These are phyloP conservation scores for Dryadomyces quercus-mongolicae DNA, from an alignment of 2,329 filamentous ascomycete species.

Conservation along the genomic window DNA sequence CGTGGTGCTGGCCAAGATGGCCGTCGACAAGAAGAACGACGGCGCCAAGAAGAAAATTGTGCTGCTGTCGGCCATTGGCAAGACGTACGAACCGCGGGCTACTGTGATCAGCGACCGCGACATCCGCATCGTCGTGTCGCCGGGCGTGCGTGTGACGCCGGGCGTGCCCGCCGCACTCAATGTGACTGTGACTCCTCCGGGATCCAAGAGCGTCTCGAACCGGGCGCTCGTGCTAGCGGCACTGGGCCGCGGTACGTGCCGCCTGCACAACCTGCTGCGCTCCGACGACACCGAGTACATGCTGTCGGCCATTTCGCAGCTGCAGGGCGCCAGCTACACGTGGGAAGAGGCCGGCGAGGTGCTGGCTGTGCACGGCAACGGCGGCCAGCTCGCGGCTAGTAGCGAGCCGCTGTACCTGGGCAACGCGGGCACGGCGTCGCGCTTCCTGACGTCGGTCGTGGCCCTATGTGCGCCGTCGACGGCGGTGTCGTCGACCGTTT, in stretches of 20 bases:
- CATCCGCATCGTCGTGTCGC: constrained; percentile 72
- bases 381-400: constrained; percentile 71
- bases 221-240: constrained; percentile 88
- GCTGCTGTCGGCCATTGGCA: constrained; percentile 78
- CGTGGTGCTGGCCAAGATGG: constrained; percentile 82
- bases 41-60: constrained; percentile 94
- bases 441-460: constrained; percentile 86
- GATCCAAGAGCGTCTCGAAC: constrained; percentile 97
- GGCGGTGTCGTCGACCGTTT: constrained; percentile 54
- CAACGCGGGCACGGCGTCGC: constrained; percentile 90
- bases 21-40: constrained; percentile 97
- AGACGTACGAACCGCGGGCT: constrained; percentile 75
- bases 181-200: constrained; percentile 74
- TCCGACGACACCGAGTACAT: constrained; percentile 97
- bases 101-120: constrained; percentile 79
- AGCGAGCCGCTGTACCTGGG: constrained; percentile 75
- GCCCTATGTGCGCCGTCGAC: constrained; percentile 60
- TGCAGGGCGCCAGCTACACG: constrained; percentile 77
- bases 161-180: constrained; percentile 50
- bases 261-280: constrained; percentile 84
- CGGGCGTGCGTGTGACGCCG: constrained; percentile 61
- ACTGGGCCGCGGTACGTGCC: constrained; percentile 72
- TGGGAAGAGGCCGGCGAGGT: constrained; percentile 95
- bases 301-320: constrained; percentile 76
- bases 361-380: constrained; percentile 78